Conservation (phyloP, 208 protist genomes). For the Borovskyia barvae region DNA sequence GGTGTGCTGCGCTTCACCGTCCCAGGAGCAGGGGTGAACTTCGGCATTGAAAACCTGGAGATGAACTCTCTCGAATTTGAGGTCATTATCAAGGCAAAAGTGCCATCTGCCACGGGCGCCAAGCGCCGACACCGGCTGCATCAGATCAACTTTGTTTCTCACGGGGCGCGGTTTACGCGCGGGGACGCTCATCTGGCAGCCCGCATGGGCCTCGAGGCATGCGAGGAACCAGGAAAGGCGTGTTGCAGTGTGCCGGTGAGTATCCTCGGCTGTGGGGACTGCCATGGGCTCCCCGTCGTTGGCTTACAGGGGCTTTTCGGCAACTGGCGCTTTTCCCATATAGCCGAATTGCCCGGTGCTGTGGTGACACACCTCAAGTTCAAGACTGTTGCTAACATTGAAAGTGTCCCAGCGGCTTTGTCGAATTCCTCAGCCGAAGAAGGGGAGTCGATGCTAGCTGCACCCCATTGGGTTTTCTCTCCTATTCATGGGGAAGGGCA, state of each 20-base stretch:
- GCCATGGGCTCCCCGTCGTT: conserved; percentile 16
- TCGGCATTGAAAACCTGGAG: conserved; percentile 37
- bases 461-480: conserved; percentile 7
- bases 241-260: conserved; percentile 24
- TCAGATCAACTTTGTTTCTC: conserved; percentile 20
- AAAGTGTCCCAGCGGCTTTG: background rate
- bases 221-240: too few species aligned
- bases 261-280: conserved; percentile 13
- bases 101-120: background rate
- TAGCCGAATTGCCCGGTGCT: conserved; percentile 12
- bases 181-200: too few species aligned
- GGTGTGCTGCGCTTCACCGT: conserved; percentile 67
- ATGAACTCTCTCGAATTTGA: conserved; percentile 75
- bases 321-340: conserved; percentile 1
- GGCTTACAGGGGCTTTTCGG: conserved; percentile 14
- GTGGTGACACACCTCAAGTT: conserved; percentile 19
- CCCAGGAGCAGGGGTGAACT: conserved; percentile 39
- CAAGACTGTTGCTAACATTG: conserved; percentile 12
- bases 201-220: too few species aligned
- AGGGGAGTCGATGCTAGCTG: background rate
- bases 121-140: background rate
- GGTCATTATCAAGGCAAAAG: conserved; percentile 17
- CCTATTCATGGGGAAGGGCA: conserved; percentile 14
- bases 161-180: conserved; percentile 21
- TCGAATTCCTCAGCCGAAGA: background rate